Percentiles rank a stretch among this genome's conserved stretches.
phyloP scores from a whole-genome alignment of 2,329 filamentous ascomycete genomes.

The Colletotrichum melonis region DNA sequence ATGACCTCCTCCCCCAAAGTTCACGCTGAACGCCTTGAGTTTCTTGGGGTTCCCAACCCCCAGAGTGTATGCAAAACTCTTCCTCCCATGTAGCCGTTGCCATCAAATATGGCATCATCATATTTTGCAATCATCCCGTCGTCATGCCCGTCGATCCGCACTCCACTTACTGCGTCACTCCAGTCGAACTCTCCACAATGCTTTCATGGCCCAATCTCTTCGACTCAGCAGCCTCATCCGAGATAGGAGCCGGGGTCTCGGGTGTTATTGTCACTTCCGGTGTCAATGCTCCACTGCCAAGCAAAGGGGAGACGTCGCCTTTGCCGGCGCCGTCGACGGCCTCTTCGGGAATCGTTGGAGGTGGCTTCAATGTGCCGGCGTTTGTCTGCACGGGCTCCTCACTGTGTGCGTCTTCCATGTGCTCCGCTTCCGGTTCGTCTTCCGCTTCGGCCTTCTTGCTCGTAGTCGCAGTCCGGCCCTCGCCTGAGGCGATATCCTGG shows the following conservation, averaged over 20 bases:
- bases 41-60: conserved; percentile 23
- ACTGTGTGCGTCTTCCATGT: conserved; percentile 45
- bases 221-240: conserved; percentile 48
- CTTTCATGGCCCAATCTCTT: conserved; percentile 58
- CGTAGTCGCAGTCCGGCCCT: conserved; percentile 35
- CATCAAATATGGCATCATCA: background rate
- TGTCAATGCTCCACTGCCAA: conserved; percentile 41
- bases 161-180: conserved; percentile 46
- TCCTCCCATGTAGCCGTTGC: background rate
- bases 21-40: conserved; percentile 31
- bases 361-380: conserved; percentile 26
- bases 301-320: conserved; percentile 21
- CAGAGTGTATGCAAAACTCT: conserved; percentile 31
- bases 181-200: conserved; percentile 47
- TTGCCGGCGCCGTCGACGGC: conserved; percentile 40
- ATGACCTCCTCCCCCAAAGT: conserved; percentile 8
- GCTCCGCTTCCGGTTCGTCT: conserved; percentile 44
- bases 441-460: conserved; percentile 49
- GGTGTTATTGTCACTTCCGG: conserved; percentile 62
- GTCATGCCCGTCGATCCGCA: background rate
- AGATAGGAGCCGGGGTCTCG: conserved; percentile 55
- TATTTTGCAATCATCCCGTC: background rate
- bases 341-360: conserved; percentile 40
- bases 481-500: conserved; percentile 41
- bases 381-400: conserved; percentile 36